Evolutionary conservation across 2,329 filamentous ascomycete species (phyloP), one percentile per base, ranked within the genome.

Genomic region (Verticillium tricorpus): DNA sequence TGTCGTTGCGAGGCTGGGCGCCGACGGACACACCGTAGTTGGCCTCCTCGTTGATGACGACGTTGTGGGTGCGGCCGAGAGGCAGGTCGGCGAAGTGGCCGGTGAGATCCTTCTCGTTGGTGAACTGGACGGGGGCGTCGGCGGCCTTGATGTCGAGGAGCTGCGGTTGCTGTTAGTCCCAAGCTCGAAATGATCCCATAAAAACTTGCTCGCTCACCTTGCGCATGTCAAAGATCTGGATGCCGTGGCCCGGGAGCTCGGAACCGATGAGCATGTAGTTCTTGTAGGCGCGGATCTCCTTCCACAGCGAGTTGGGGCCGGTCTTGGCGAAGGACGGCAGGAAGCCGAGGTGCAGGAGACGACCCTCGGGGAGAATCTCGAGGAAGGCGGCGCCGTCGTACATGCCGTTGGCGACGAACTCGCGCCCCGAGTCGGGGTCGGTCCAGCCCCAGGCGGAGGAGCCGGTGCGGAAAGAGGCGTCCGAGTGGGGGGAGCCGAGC

Each of bases 211-310:
- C 28, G 28, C 67, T 39, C 14, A 83, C 74, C 73, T 80, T 85
- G 66, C 75, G 81, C 80, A 85, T 78, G 68, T 87, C 84, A 65
- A 87, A 87, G 69, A 87, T 81, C 70, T 87, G 85, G 45, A 87
- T 77, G 35, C 81, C 80, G 67, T 87, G 84, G 60, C 73, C 69
- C 22, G 67, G 66, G 2, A 80, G 78, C 66, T 76, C 74, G 64
- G 68, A 71, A 17, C 74, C 73, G 34, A 76, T 73, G 57, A 75
- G 65, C 60, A 69, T 62, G 62, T 67, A 70, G 65, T 69, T 67
- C 66, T 67, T 69, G 68, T 67, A 75, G 1, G 71, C 69, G 28
- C 69, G 32, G 17, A 37, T 57, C 32, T 57, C n/a, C 56, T 37
- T 57, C 32, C 35, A 25, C 56, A 57, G 35, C 17, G 22, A 25